phyloP scores from a whole-genome alignment of 2,329 filamentous ascomycete genomes.

The Sphaerulina musiva region DNA sequence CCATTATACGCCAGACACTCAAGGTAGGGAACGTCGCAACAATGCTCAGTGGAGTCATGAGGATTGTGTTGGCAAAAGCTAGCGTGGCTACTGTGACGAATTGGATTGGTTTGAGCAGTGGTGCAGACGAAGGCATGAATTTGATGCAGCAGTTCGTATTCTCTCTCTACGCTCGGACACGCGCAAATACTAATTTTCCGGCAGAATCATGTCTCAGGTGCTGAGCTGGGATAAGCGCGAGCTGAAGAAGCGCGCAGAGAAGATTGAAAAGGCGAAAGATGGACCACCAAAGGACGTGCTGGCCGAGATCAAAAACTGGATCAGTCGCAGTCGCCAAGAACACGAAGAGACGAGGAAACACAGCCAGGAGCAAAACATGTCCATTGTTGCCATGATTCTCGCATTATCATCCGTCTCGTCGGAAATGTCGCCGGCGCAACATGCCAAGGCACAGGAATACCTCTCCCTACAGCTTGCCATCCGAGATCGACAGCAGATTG shows the following conservation, averaged over 20 bases:
- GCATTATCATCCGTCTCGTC: slow-evolving; percentile 43
- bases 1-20: slow-evolving; percentile 64
- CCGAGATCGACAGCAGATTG: slow-evolving; percentile 66
- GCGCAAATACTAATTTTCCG: not conserved
- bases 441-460: slow-evolving; percentile 61
- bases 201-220: slow-evolving; percentile 65
- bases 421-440: slow-evolving; percentile 53
- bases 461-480: slow-evolving; percentile 64
- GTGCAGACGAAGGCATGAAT: slow-evolving; percentile 73
- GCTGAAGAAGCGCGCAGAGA: slow-evolving; percentile 58
- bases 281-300: slow-evolving; percentile 56
- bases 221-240: slow-evolving; percentile 66
- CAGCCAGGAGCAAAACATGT: slow-evolving; percentile 50
- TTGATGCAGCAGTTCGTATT: slow-evolving; percentile 55
- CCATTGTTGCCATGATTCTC: slow-evolving; percentile 63
- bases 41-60: slow-evolving; percentile 72
- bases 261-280: slow-evolving; percentile 57
- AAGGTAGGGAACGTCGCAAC: slow-evolving; percentile 71
- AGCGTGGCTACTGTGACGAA: slow-evolving; percentile 69
- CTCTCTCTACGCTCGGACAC: not conserved
- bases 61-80: slow-evolving; percentile 68
- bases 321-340: slow-evolving; percentile 46
- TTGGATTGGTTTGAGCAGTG: slow-evolving; percentile 67
- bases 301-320: slow-evolving; percentile 53
- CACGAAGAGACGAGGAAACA: slow-evolving; percentile 55